Evolutionary conservation across 2,329 filamentous ascomycete species (phyloP), one percentile per base, ranked within the genome.

Genomic region (Hypocreales sp.): DNA sequence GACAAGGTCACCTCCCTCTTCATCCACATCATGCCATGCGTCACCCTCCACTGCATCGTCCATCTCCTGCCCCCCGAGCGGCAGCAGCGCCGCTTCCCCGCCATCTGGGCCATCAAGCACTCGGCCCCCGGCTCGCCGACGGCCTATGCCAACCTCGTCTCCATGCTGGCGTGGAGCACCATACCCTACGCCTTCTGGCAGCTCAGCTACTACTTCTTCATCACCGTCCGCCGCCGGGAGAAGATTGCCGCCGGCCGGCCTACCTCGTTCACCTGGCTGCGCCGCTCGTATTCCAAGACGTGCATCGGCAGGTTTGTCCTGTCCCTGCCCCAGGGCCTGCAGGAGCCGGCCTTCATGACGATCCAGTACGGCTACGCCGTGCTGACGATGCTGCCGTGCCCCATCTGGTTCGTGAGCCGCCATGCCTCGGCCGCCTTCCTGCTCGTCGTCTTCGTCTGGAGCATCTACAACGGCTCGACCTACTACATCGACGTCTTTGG

Each of bases 401-500:
- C 87, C 0, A 44, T 98, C 7, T 98, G 90, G 87, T 94, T 98
- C 54, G 79, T 80, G 62, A 90, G 76, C 46, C 72, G 77, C 24
- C 82, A 75, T 66, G 76, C 81, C 1, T 90, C 80, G 22, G 72
- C 76, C 3, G 39, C 50, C 0, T 98, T 94, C 54, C 61, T 98
- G 24, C 61, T 77, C 29, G 56, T 70, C 3, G 74, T 98, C n/a
- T 95, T 98, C 46, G 64, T 72, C 23, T 94, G 86, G 84, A 92
- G 82, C 40, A 79, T 94, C 30, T 92, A 94, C 59, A 98, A 98
- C 41, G 90, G 90, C 18, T 83, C 90, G 12, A 95, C 86, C 1
- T 98, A 80, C 53, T 98, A 98, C 54, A 95, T 98, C 45, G 90
- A 98, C 42, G 82, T 95, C 2, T 98, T 95, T 48, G 90, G 92